Evolutionary conservation across 2,329 filamentous ascomycete species (phyloP).

Genomic region (Teratosphaeria destructans): DNA sequence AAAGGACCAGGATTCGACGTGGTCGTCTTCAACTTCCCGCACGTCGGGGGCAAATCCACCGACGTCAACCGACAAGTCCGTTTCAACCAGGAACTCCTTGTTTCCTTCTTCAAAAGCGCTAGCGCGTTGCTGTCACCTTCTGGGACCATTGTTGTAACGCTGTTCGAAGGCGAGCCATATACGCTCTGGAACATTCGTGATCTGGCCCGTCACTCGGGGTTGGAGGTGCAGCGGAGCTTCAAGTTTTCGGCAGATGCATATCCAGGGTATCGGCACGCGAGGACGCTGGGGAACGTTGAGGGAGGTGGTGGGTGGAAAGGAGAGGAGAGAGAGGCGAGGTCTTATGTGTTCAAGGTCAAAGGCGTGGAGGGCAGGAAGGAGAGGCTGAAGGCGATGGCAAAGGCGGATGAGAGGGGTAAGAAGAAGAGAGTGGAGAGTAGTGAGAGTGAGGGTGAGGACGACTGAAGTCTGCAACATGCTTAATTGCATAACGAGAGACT

Average conservation of each 20-base stretch:
- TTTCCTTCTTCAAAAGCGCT: conserved; percentile 54
- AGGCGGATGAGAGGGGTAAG: conserved; percentile 13
- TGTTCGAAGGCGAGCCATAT: conserved; percentile 92
- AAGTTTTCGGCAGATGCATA: conserved; percentile 57
- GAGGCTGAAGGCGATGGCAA: conserved; percentile 2
- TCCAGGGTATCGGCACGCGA: conserved; percentile 62
- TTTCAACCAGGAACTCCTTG: conserved; percentile 72
- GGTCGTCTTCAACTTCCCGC: conserved; percentile 93
- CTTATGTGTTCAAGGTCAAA: conserved; percentile 36
- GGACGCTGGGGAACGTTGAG: conserved; percentile 54
- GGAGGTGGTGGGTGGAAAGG: conserved; percentile 39
- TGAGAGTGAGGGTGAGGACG: conserved; percentile 14
- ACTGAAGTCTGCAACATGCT: background rate
- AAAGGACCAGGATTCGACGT: conserved; percentile 50
- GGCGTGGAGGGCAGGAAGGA: conserved; percentile 12
- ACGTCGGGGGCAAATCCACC: conserved; percentile 82
- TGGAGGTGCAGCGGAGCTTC: conserved; percentile 62
- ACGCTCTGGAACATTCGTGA: conserved; percentile 91
- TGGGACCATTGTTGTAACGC: conserved; percentile 62
- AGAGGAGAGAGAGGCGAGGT: conserved; percentile 36
- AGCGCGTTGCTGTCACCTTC: conserved; percentile 43
- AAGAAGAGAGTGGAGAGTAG: conserved; percentile 3
- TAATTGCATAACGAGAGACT: too few species aligned
- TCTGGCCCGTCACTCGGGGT: conserved; percentile 65
- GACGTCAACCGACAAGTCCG: conserved; percentile 93